Evolutionary conservation across 225 moss, liverwort and hornwort species (phyloP).

Genomic region (Rhytidiadelphus loreus): DNA sequence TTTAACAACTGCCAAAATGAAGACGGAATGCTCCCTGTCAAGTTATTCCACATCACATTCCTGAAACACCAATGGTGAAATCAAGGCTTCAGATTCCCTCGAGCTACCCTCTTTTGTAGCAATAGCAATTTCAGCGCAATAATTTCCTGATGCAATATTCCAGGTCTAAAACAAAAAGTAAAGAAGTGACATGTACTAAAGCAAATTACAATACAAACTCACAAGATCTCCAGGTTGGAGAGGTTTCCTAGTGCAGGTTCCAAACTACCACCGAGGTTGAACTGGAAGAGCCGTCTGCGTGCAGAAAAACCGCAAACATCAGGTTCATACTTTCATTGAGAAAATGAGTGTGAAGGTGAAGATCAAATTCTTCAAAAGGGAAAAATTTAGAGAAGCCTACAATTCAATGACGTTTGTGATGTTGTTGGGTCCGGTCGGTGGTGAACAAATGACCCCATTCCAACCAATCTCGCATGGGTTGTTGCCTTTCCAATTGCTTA

Average conservation of each 20-base stretch:
- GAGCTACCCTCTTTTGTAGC: neutral
- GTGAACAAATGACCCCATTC: conserved; percentile 31
- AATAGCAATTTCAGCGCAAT: neutral
- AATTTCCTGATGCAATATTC: neutral
- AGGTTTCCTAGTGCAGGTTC: conserved; percentile 60
- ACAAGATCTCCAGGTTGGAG: conserved; percentile 23
- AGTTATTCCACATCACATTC: conserved; percentile 66
- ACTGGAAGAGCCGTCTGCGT: conserved; percentile 40
- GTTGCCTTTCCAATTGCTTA: conserved; percentile 30
- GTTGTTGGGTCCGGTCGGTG: neutral
- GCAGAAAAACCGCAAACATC: neutral
- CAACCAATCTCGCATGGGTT: conserved; percentile 48
- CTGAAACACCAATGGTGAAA: conserved; percentile 5
- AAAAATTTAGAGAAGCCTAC: conserved; percentile 7
- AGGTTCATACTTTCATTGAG: neutral
- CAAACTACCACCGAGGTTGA: conserved; percentile 29
- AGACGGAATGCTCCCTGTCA: conserved; percentile 51
- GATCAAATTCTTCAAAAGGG: neutral
- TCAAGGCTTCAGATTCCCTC: neutral
- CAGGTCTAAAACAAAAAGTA: neutral
- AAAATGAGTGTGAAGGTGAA: neutral
- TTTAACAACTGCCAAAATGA: conserved; percentile 30
- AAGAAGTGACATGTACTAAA: neutral
- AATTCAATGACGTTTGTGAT: conserved; percentile 38
- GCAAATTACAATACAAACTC: conserved; percentile 1